These are phyloP conservation scores for Ogataea saltuana DNA, from an alignment of 805 yeast species.

Conservation along the genomic window DNA sequence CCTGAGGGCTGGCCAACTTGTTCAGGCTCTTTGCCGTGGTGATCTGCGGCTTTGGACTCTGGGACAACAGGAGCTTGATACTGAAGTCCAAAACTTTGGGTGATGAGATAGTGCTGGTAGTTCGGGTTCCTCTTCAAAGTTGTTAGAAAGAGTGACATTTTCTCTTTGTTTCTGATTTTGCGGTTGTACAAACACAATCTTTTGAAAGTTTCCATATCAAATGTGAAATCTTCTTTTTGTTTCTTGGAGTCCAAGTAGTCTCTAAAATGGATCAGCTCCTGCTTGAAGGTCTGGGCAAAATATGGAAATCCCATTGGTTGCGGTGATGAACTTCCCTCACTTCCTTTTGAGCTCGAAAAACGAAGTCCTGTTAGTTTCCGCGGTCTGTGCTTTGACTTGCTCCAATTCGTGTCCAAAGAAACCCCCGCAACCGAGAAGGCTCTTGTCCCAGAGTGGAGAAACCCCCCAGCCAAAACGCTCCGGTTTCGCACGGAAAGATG, in stretches of 20 bases:
- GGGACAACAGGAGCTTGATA: neutral
- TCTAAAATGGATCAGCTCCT: slow-evolving; percentile 21
- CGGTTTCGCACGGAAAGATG: too few relatives aligned
- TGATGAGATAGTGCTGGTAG: slow-evolving; percentile 16
- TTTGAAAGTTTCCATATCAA: slow-evolving; percentile 19
- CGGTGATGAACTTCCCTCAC: too few relatives aligned
- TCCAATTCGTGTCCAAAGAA: too few relatives aligned
- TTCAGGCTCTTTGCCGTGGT: too few relatives aligned
- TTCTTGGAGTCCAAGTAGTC: slow-evolving; percentile 14
- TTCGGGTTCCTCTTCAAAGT: slow-evolving; percentile 28
- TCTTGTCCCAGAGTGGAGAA: too few relatives aligned
- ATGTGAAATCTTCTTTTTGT: slow-evolving; percentile 4
- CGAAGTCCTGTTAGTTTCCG: too few relatives aligned
- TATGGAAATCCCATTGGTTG: slow-evolving; percentile 29
- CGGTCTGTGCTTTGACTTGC: too few relatives aligned
- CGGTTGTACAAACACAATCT: slow-evolving; percentile 14
- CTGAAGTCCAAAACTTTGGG: neutral
- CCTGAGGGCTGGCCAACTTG: too few relatives aligned
- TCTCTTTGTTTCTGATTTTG: slow-evolving; percentile 10
- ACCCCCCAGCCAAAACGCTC: too few relatives aligned
- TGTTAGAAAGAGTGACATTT: slow-evolving; percentile 19
- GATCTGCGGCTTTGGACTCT: too few relatives aligned
- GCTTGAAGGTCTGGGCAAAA: slow-evolving; percentile 21
- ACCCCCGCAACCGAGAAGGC: too few relatives aligned
- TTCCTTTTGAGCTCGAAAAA: too few relatives aligned